phyloP scores from a whole-genome alignment of 1,284 basidiomycete species.

The Mycena sp. region DNA sequence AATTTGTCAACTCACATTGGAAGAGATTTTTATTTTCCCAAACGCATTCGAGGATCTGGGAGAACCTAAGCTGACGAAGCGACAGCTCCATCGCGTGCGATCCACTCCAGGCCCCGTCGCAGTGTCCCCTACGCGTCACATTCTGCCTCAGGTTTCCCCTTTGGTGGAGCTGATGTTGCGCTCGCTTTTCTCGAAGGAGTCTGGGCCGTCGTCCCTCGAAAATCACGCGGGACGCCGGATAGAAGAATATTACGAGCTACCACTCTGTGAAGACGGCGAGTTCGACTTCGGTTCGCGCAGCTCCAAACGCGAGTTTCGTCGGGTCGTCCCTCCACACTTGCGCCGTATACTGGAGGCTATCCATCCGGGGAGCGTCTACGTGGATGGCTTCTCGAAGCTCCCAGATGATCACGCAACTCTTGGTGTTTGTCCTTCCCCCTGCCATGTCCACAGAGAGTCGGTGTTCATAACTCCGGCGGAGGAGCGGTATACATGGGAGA shows the following conservation, averaged over 20 bases:
- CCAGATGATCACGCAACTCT: slow-evolving; percentile 44
- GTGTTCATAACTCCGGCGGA: slow-evolving; percentile 68
- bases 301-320: slow-evolving; percentile 25
- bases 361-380: slow-evolving; percentile 49
- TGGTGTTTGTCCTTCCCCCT: slow-evolving; percentile 63
- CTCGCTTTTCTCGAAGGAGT: slow-evolving; percentile 49
- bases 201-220: slow-evolving; percentile 19
- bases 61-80: slow-evolving; percentile 31
- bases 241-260: slow-evolving; percentile 43
- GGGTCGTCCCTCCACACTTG: slow-evolving; percentile 36
- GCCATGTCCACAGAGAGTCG: slow-evolving; percentile 44
- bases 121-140: slow-evolving; percentile 41
- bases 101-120: slow-evolving; percentile 17
- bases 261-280: slow-evolving; percentile 39
- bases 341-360: slow-evolving; percentile 46
- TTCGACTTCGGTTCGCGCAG: slow-evolving; percentile 8
- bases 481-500: slow-evolving; percentile 73
- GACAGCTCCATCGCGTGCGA: not conserved
- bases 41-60: slow-evolving; percentile 59
- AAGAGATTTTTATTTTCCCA: slow-evolving; percentile 55
- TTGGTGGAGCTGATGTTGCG: slow-evolving; percentile 64
- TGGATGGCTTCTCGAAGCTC: slow-evolving; percentile 12
- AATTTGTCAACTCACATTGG: slow-evolving; percentile 62
- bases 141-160: slow-evolving; percentile 47
- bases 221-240: slow-evolving; percentile 43